Conservation (phyloP, 768 basidiomycete species). For the Asterophora lycoperdoides region DNA sequence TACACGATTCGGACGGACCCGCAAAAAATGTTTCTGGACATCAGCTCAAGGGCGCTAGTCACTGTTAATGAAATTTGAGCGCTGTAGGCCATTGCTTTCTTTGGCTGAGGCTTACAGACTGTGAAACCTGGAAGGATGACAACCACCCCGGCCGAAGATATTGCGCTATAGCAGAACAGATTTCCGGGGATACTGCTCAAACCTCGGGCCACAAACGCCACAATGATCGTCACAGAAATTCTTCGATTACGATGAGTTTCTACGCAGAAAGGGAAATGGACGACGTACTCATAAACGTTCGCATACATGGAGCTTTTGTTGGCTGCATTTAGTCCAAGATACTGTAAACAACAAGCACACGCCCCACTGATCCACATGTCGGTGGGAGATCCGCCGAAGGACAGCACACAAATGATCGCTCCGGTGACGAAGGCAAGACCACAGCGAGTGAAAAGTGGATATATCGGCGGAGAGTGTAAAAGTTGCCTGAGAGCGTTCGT, state of each 20-base stretch:
- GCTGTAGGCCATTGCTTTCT: background rate
- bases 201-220: slow-evolving; percentile 77
- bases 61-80: slow-evolving; percentile 36
- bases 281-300: slow-evolving; percentile 89
- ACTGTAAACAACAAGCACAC: slow-evolving; percentile 68
- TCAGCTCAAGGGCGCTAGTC: slow-evolving; percentile 74
- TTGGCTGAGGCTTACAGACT: slow-evolving; percentile 49
- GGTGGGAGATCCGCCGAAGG: slow-evolving; percentile 75
- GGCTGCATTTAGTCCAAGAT: slow-evolving; percentile 77
- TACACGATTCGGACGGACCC: slow-evolving; percentile 83
- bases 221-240: slow-evolving; percentile 79
- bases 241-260: slow-evolving; percentile 31
- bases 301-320: slow-evolving; percentile 86
- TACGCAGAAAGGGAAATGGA: background rate
- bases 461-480: slow-evolving; percentile 61
- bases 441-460: slow-evolving; percentile 64
- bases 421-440: slow-evolving; percentile 72
- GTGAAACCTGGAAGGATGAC: slow-evolving; percentile 87
- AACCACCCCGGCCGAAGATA: slow-evolving; percentile 88
- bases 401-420: slow-evolving; percentile 76
- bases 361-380: slow-evolving; percentile 81
- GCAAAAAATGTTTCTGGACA: slow-evolving; percentile 76
- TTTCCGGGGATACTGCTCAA: slow-evolving; percentile 71
- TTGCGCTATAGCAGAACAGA: slow-evolving; percentile 85
- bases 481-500: slow-evolving; percentile 62